A percentile compares a stretch with the other conserved stretches of the same genome.
These are phyloP conservation scores for Primulina eburnea DNA, from an alignment of 257 asterid species.

Conservation along the genomic window DNA sequence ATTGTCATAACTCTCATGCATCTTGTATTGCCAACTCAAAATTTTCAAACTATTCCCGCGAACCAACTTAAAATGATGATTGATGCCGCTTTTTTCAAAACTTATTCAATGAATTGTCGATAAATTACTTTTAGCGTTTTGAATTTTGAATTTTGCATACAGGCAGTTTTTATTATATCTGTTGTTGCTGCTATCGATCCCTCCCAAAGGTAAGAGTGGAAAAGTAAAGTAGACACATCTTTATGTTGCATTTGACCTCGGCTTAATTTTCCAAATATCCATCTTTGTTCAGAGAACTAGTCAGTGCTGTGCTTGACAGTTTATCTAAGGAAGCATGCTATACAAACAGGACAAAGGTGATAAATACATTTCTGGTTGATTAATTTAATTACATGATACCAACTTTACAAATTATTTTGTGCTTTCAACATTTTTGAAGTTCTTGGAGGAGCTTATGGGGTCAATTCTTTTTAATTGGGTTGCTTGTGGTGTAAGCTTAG, in stretches of 20 bases:
- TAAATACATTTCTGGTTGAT: conserved; percentile 16
- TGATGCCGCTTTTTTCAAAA: too few species aligned
- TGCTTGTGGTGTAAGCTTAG: conserved; percentile 84
- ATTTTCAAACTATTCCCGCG: too few species aligned
- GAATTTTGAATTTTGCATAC: conserved; percentile 31
- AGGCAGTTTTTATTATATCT: conserved; percentile 88
- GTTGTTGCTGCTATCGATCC: conserved; percentile 90
- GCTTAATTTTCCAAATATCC: conserved; percentile 29
- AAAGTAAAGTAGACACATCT: conserved; percentile 3
- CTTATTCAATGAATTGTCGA: neutral
- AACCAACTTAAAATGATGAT: too few species aligned
- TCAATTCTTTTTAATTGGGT: conserved; percentile 84
- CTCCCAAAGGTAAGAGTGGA: conserved; percentile 61
- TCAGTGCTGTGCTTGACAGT: conserved; percentile 73
- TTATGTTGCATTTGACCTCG: conserved; percentile 14
- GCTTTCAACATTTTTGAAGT: conserved; percentile 44
- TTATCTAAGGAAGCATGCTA: conserved; percentile 62
- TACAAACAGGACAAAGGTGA: conserved; percentile 73
- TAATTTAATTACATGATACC: conserved; percentile 14
- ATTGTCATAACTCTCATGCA: too few species aligned
- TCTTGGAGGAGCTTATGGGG: conserved; percentile 90
- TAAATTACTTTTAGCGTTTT: conserved; percentile 7
- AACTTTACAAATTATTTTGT: conserved; percentile 16
- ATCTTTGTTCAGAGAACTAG: conserved; percentile 66
- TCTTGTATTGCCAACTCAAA: too few species aligned